A percentile compares a stretch with the other conserved stretches of the same genome.
phyloP scores from a whole-genome alignment of 257 asterid genomes.

The Penstemon eatonii region DNA sequence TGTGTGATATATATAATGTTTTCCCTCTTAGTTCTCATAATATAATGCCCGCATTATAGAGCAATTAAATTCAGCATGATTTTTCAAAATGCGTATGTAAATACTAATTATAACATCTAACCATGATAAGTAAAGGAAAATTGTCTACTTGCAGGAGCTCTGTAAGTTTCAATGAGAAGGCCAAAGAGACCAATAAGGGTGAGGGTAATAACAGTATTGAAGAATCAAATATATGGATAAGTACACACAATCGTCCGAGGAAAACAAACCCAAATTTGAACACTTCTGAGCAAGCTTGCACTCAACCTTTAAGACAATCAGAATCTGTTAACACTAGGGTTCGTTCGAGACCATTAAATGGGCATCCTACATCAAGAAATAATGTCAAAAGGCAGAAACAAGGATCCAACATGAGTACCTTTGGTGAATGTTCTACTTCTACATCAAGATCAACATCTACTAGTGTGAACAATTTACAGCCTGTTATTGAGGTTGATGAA shows the following conservation, averaged over 20 bases:
- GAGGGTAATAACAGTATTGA: constrained; percentile 31
- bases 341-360: constrained; percentile 37
- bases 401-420: constrained; percentile 44
- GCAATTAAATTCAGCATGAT: not conserved
- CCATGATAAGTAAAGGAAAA: constrained; percentile 12
- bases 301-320: constrained; percentile 42
- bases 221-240: constrained; percentile 61
- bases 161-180: constrained; percentile 35
- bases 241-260: constrained; percentile 44
- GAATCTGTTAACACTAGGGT: constrained; percentile 30
- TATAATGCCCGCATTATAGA: no score
- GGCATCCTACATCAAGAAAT: constrained; percentile 34
- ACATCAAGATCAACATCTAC: constrained; percentile 34
- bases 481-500: constrained; percentile 56
- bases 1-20: not conserved
- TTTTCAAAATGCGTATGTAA: not conserved
- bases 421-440: constrained; percentile 60
- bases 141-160: constrained; percentile 48
- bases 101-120: not conserved
- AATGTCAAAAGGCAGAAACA: constrained; percentile 58
- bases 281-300: constrained; percentile 35
- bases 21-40: no score
- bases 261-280: constrained; percentile 32
- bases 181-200: constrained; percentile 31
- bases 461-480: constrained; percentile 30